Evolutionary conservation across 306 rosid genomes (phyloP), one percentile per base, ranked within the genome.

Genomic region (Ochetophila trinervis): DNA sequence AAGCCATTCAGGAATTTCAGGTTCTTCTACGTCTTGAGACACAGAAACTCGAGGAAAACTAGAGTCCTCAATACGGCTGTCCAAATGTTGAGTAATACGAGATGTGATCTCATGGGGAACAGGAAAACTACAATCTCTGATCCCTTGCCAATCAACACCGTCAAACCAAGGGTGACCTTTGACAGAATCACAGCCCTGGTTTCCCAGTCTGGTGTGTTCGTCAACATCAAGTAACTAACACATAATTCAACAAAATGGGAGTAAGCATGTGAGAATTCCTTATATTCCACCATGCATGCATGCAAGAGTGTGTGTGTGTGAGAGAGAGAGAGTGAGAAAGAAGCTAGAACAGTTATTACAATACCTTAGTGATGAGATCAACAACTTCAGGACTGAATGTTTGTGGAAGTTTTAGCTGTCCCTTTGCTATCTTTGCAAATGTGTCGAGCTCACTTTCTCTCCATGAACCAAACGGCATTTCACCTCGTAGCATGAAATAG

Each of bases 381-480:
- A 74, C 71, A 56, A 85, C 91, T 80, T 88, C 87, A 45, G 88
- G 81, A 77, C 96, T 90, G 79, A 93, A 86, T 74, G 82, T 84
- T 58, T 79, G 84, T 6, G 94, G 94, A 74, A 93, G 76, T 50
- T 74, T 78, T 66, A 90, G 74, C 74, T 87, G 86, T 76, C 97
- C 84, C 79, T 84, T 90, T 9, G 97, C 97, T 53, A 93, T 88
- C 79, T 93, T 93, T 48, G 91, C 83, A 67, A 84, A 87, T 4
- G 94, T 86, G 65, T 93, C 97, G 10, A 90, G 91, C 65, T 90
- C 99, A 30, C 92, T 88, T 63, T 82, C 88, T 82, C 97, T 86
- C 96, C 99, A 90, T 30, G 97, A 90, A 51, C 99, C 97, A 47
- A 93, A 93, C 35, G 99, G 99, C 95, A 82, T 78, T 71, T 93